Percentiles rank a stretch among this genome's conserved stretches.
phyloP scores from a whole-genome alignment of 2,329 filamentous ascomycete genomes.

The Daldinia sp. region DNA sequence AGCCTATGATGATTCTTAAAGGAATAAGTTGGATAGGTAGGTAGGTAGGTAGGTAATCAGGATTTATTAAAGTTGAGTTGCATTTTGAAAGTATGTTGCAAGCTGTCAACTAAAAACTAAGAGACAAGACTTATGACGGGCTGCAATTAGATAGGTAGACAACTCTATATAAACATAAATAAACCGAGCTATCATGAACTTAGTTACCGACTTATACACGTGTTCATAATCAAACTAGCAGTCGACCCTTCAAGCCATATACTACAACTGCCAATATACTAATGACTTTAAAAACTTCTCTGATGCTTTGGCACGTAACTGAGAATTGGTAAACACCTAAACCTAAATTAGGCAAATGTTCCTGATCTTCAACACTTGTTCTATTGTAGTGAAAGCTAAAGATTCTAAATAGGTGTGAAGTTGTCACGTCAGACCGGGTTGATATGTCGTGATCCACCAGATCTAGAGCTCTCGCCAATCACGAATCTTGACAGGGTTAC shows the following conservation, averaged over 20 bases:
- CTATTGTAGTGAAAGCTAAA: background rate
- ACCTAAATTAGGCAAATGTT: background rate
- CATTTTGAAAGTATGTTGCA: background rate
- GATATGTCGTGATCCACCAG: slow-evolving; percentile 43
- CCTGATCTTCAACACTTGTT: background rate
- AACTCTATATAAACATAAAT: background rate
- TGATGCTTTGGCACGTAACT: background rate
- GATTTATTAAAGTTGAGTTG: background rate
- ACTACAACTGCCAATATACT: background rate
- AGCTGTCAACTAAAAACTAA: background rate
- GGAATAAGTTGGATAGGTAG: too few species aligned
- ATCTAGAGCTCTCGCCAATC: slow-evolving; percentile 35
- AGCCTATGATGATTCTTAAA: background rate
- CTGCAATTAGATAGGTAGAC: background rate
- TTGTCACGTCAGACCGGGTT: slow-evolving; percentile 38
- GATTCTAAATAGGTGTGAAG: background rate
- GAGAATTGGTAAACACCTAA: background rate
- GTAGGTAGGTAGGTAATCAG: too few species aligned
- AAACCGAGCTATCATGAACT: background rate
- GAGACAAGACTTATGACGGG: background rate
- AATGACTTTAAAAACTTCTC: background rate
- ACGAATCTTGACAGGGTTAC: slow-evolving; percentile 16
- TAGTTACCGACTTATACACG: too few species aligned
- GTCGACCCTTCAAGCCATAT: background rate
- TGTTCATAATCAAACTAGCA: background rate